Conservation (phyloP, 1,284 basidiomycete species). For the Marasmius fiardii region DNA sequence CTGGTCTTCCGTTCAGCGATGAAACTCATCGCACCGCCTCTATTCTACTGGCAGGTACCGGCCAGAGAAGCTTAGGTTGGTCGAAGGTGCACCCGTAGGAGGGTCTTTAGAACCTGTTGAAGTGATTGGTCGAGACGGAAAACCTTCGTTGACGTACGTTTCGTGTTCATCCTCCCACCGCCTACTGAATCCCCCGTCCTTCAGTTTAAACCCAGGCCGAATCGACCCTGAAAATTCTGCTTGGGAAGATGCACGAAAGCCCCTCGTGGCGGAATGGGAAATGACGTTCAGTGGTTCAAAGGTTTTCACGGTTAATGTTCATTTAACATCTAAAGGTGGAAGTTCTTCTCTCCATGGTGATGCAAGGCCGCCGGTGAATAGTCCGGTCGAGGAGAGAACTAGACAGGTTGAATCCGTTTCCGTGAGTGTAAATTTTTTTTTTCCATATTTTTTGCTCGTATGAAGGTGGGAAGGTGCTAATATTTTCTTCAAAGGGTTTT, state of each 20-base stretch:
- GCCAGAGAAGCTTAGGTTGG: slow-evolving; percentile 47
- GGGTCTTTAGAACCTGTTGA: slow-evolving; percentile 44
- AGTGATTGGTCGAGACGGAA: slow-evolving; percentile 31
- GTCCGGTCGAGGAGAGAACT: slow-evolving; percentile 43
- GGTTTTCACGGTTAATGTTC: slow-evolving; percentile 61
- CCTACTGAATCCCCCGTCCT: neutral
- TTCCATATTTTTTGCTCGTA: too few species aligned
- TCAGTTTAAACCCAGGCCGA: slow-evolving; percentile 60
- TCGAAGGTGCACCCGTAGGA: slow-evolving; percentile 44
- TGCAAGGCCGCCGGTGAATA: slow-evolving; percentile 58
- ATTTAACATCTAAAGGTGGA: slow-evolving; percentile 58
- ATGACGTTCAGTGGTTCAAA: slow-evolving; percentile 40
- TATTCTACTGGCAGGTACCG: too few species aligned
- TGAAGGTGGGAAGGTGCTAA: slow-evolving; percentile 1
- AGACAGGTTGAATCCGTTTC: slow-evolving; percentile 50
- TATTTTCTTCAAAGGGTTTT: slow-evolving; percentile 40
- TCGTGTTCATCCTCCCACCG: neutral
- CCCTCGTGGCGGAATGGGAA: slow-evolving; percentile 57
- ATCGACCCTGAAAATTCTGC: slow-evolving; percentile 55
- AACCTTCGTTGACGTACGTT: slow-evolving; percentile 46
- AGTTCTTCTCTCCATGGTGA: slow-evolving; percentile 54
- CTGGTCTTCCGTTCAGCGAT: neutral
- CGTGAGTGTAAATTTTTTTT: too few species aligned
- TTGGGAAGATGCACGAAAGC: slow-evolving; percentile 61
- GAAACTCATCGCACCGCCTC: too few species aligned